Evolutionary conservation across 2,329 filamentous ascomycete species (phyloP).

Genomic region (Pseudocercospora fijiensis): DNA sequence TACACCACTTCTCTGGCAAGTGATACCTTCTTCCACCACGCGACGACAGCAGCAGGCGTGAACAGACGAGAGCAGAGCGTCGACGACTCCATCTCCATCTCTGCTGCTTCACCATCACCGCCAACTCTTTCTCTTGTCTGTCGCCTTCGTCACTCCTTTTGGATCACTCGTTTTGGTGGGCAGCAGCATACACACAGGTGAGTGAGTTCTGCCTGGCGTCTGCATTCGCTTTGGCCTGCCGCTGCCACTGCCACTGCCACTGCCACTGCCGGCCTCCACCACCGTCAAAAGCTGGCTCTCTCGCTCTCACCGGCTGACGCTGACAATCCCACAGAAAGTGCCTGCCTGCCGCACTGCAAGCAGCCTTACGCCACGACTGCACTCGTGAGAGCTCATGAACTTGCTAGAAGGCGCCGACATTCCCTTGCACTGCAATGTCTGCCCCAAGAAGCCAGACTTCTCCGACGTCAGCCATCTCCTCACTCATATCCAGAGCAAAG

Average conservation of each 20-base stretch:
- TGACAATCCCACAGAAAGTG: constrained; percentile 5
- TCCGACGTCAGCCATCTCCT: constrained; percentile 89
- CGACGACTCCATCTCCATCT: background rate
- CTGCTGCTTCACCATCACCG: constrained; percentile 3
- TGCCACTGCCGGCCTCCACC: background rate
- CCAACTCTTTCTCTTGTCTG: constrained; percentile 9
- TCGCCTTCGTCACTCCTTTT: constrained; percentile 10
- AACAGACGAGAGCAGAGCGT: background rate
- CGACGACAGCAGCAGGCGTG: background rate
- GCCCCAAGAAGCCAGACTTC: constrained; percentile 74
- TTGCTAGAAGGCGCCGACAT: constrained; percentile 47
- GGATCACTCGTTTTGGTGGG: constrained; percentile 8
- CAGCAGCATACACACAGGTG: constrained; percentile 2
- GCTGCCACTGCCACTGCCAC: background rate
- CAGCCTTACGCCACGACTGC: constrained; percentile 9
- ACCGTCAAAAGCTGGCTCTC: background rate
- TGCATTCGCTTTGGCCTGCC: background rate
- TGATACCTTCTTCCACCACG: background rate
- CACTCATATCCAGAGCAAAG: constrained; percentile 89
- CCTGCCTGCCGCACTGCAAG: constrained; percentile 16
- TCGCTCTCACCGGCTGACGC: constrained; percentile 2
- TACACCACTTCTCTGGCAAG: background rate
- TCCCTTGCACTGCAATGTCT: constrained; percentile 77
- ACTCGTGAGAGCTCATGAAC: constrained; percentile 28
- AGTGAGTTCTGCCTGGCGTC: constrained; percentile 7